Evolutionary conservation across 306 rosid genomes (phyloP).

Genomic region (Prunus davidiana): DNA sequence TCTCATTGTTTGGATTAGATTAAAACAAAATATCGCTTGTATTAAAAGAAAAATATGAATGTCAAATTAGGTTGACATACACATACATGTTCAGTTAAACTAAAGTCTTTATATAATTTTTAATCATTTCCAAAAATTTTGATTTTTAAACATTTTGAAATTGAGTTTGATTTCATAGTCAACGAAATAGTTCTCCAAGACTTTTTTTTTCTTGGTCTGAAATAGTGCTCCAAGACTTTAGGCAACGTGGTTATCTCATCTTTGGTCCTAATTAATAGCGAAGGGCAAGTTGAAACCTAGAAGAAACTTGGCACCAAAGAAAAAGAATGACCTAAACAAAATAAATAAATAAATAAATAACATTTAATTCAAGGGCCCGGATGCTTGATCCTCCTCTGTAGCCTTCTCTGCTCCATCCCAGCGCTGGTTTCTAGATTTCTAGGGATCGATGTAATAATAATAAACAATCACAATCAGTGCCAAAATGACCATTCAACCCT

Average conservation of each 20-base stretch:
- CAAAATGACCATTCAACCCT: constrained; percentile 33
- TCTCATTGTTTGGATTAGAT: too few relatives aligned
- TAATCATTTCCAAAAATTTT: neutral
- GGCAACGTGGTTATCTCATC: neutral
- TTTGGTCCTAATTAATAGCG: neutral
- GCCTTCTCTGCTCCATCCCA: neutral
- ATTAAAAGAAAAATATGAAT: neutral
- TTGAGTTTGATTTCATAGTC: neutral
- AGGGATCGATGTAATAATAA: constrained; percentile 47
- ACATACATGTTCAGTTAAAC: neutral
- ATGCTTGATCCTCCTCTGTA: neutral
- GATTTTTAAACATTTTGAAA: neutral
- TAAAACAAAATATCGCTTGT: too few relatives aligned
- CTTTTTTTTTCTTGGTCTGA: neutral
- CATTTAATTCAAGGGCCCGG: neutral
- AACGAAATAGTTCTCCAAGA: neutral
- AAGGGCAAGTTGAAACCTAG: too few relatives aligned
- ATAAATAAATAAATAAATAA: neutral
- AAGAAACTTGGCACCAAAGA: neutral
- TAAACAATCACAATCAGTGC: neutral
- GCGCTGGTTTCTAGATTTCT: constrained; percentile 20
- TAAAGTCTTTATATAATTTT: neutral
- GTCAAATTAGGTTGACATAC: neutral
- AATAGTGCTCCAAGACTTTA: too few relatives aligned
- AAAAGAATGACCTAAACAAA: neutral